Conservation (phyloP, 2,329 filamentous ascomycete genomes). For the Xylaria multiplex region DNA sequence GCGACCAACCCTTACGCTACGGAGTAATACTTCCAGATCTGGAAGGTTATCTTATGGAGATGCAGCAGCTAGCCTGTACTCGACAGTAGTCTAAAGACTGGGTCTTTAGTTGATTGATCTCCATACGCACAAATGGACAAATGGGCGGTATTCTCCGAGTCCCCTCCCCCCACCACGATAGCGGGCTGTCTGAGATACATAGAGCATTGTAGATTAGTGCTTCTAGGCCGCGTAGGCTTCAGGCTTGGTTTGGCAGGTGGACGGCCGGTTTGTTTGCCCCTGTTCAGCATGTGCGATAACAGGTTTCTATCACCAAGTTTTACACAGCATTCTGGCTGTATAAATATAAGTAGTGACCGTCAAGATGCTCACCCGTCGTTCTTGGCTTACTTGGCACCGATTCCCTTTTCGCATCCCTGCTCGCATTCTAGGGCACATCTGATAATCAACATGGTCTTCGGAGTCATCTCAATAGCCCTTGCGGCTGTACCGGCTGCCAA, state of each 20-base stretch:
- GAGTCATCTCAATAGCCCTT: constrained; percentile 16
- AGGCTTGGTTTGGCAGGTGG: constrained; percentile 32
- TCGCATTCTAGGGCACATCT: constrained; percentile 9
- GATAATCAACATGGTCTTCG: background rate
- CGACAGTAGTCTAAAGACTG: background rate
- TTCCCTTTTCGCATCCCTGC: constrained; percentile 5
- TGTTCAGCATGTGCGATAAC: constrained; percentile 17
- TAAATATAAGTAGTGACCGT: constrained; percentile 14
- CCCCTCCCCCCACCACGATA: constrained; percentile 4
- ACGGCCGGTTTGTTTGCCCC: background rate
- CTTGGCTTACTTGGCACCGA: constrained; percentile 26
- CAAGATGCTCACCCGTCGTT: constrained; percentile 16
- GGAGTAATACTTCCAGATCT: constrained; percentile 23
- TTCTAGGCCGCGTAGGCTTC: constrained; percentile 21
- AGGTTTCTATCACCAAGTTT: background rate
- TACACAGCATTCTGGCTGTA: constrained; percentile 2
- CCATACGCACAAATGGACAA: constrained; percentile 11
- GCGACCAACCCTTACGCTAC: background rate
- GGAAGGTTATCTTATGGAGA: constrained; percentile 26
- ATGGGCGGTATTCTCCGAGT: constrained; percentile 9
- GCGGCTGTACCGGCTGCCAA: constrained; percentile 17
- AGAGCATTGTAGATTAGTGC: constrained; percentile 5
- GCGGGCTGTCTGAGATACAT: background rate
- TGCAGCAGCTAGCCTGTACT: constrained; percentile 8
- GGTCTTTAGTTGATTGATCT: background rate